Evolutionary conservation across 352 stramenopile species (phyloP).

Genomic region (Peronospora farinosa): DNA sequence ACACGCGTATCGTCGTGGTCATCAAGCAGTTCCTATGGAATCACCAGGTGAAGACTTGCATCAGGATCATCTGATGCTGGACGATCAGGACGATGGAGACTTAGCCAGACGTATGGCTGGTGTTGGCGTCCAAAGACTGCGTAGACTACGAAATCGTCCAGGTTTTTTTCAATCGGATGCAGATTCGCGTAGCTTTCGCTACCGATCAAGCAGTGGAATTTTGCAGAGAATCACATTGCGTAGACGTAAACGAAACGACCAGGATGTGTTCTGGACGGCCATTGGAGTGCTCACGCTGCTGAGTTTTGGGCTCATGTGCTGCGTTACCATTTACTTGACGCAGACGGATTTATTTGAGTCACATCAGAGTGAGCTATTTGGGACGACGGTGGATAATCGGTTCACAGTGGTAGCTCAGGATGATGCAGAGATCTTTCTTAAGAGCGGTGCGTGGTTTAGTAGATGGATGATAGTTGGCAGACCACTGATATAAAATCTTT

Average conservation of each 20-base stretch:
- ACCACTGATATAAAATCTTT: neutral
- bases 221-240: constrained; percentile 56
- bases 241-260: constrained; percentile 40
- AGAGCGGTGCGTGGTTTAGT: constrained; percentile 44
- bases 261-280: constrained; percentile 67
- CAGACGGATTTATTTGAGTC: constrained; percentile 79
- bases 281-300: constrained; percentile 64
- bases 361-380: constrained; percentile 76
- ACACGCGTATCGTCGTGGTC: constrained; percentile 47
- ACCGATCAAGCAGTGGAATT: constrained; percentile 35
- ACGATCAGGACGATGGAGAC: constrained; percentile 20
- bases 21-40: constrained; percentile 59
- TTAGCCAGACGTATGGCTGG: neutral
- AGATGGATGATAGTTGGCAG: neutral
- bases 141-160: constrained; percentile 30
- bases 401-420: constrained; percentile 75
- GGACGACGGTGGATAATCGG: constrained; percentile 71
- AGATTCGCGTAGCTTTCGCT: constrained; percentile 22
- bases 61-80: constrained; percentile 31
- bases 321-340: constrained; percentile 60
- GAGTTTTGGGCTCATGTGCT: constrained; percentile 57
- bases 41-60: constrained; percentile 48
- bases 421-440: constrained; percentile 71
- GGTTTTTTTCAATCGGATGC: constrained; percentile 50
- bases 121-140: constrained; percentile 26